phyloP scores from a whole-genome alignment of 2,329 filamentous ascomycete genomes.

The Penicillium janthinellum region DNA sequence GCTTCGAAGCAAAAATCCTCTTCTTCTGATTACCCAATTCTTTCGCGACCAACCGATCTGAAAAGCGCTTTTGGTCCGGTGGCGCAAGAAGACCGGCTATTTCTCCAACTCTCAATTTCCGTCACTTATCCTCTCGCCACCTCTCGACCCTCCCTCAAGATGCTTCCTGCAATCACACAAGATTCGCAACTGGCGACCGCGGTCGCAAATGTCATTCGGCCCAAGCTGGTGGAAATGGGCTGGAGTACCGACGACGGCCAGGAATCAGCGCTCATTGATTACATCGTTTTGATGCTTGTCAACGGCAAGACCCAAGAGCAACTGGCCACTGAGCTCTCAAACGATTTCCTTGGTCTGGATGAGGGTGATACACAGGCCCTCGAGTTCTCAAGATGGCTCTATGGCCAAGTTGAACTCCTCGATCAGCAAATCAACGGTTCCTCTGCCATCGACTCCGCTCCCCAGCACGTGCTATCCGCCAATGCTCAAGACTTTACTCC shows the following conservation, averaged over 20 bases:
- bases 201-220: conserved; percentile 78
- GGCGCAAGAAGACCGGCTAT: conserved; percentile 18
- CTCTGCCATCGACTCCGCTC: conserved; percentile 38
- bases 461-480: conserved; percentile 37
- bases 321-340: conserved; percentile 83
- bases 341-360: conserved; percentile 78
- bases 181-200: conserved; percentile 83
- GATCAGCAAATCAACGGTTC: conserved; percentile 62
- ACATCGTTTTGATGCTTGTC: conserved; percentile 94
- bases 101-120: background rate
- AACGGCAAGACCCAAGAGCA: conserved; percentile 93
- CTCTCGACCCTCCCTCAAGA: conserved; percentile 12
- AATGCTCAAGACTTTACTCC: conserved; percentile 16
- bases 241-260: conserved; percentile 82
- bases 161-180: conserved; percentile 64
- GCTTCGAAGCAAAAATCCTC: background rate
- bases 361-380: conserved; percentile 80
- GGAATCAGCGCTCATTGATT: conserved; percentile 86
- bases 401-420: conserved; percentile 74
- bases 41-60: background rate
- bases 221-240: conserved; percentile 88
- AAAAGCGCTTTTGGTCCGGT: conserved; percentile 15
- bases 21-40: background rate
- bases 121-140: conserved; percentile 4
- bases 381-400: conserved; percentile 91